Percentiles rank a stretch among this genome's conserved stretches.
phyloP scores from a whole-genome alignment of 2,329 filamentous ascomycete genomes.

The Talaromyces rugulosus region DNA sequence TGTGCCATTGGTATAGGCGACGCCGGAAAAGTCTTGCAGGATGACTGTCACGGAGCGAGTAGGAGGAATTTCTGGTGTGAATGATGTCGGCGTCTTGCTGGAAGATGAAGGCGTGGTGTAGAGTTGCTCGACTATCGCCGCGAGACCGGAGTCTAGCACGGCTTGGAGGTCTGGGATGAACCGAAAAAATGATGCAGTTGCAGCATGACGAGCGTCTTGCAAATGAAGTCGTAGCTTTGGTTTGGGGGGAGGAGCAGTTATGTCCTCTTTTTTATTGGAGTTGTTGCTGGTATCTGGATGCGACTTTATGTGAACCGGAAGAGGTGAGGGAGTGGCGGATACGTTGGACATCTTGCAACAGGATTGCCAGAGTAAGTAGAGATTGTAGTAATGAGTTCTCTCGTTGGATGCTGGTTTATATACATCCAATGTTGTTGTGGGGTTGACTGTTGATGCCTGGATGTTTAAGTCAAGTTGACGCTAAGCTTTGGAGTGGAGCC shows the following conservation, averaged over 20 bases:
- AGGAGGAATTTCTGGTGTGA: slow-evolving; percentile 45
- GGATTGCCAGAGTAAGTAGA: neutral
- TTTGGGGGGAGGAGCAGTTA: slow-evolving; percentile 3
- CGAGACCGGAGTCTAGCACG: slow-evolving; percentile 60
- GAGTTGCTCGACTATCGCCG: slow-evolving; percentile 66
- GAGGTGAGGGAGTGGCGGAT: slow-evolving; percentile 6
- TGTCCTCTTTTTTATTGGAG: neutral
- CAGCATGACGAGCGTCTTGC: slow-evolving; percentile 50
- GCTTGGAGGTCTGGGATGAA: slow-evolving; percentile 57
- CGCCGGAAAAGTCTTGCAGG: slow-evolving; percentile 72
- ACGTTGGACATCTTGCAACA: slow-evolving; percentile 6
- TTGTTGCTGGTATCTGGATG: neutral
- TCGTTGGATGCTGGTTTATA: neutral
- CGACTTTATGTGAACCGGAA: slow-evolving; percentile 3
- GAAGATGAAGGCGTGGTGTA: slow-evolving; percentile 49
- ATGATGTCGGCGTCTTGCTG: slow-evolving; percentile 14
- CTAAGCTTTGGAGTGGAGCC: neutral
- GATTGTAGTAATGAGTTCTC: neutral
- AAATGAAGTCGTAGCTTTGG: slow-evolving; percentile 19
- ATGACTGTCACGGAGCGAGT: slow-evolving; percentile 84
- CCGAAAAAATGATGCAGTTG: slow-evolving; percentile 63
- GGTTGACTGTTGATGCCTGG: neutral
- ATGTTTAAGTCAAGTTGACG: neutral
- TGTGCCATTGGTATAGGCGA: slow-evolving; percentile 81
- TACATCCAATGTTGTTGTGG: neutral